phyloP scores from a whole-genome alignment of 352 stramenopile genomes.

The Globisporangium parvum region DNA sequence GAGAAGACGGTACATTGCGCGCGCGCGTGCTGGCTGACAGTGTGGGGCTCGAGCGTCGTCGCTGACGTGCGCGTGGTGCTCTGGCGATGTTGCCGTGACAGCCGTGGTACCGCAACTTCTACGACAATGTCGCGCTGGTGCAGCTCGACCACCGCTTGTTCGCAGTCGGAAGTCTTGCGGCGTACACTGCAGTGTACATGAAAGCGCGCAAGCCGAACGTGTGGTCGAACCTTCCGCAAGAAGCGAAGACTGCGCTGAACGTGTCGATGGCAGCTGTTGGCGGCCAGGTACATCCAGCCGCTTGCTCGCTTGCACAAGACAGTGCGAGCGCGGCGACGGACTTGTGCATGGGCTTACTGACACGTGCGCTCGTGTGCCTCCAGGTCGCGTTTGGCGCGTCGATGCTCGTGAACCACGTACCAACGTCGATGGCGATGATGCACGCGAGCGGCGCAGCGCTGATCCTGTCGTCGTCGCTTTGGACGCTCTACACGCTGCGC shows the following conservation, averaged over 20 bases:
- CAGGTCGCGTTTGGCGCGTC: constrained; percentile 90
- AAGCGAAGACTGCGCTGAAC: constrained; percentile 49
- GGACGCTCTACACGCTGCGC: constrained; percentile 53
- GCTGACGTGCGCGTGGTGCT: neutral
- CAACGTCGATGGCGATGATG: constrained; percentile 87
- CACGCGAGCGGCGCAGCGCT: constrained; percentile 80
- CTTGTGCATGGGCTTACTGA: neutral
- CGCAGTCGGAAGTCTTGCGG: constrained; percentile 76
- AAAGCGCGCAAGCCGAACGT: constrained; percentile 51
- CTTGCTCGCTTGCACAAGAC: neutral
- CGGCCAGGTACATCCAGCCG: constrained; percentile 24
- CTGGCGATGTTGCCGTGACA: constrained; percentile 7
- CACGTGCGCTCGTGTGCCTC: neutral
- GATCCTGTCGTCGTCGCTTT: constrained; percentile 60
- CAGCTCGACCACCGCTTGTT: constrained; percentile 95
- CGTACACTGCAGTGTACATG: constrained; percentile 42
- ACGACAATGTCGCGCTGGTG: constrained; percentile 95
- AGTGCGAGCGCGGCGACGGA: neutral
- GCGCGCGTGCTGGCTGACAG: neutral
- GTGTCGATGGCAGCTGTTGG: constrained; percentile 45
- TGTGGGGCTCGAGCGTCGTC: neutral
- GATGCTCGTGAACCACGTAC: constrained; percentile 95
- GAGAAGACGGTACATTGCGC: constrained; percentile 34
- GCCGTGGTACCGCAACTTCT: constrained; percentile 89
- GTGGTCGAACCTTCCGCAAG: constrained; percentile 64